Evolutionary conservation across 768 basidiomycete species (phyloP), one percentile per base, ranked within the genome.

Genomic region (Leccinum sublutescens): DNA sequence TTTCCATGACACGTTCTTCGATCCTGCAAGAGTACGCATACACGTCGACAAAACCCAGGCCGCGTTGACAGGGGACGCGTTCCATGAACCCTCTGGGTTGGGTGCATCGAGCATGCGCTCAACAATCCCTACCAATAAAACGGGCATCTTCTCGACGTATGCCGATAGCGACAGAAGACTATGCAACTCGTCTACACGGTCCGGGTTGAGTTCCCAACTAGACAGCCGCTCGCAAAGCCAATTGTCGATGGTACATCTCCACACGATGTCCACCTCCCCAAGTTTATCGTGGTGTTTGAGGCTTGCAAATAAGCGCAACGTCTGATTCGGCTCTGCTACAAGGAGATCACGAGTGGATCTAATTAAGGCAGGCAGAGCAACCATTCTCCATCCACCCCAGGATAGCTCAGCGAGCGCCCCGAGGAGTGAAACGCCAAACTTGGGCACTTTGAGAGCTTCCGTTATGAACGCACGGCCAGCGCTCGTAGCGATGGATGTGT

Each of bases 321-420:
- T 72, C 47, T 67, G 61, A 40, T 66, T 66, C 4, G 81, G 77
- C n/a, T 83, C 76, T 6, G 64, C 59, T 27, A 82, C 75, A 14
- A 85, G 65, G 21, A 86, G 66, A 50, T 76, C 77, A 4, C 77
- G 72, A 2, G 81, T 82, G 31, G 76, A 74, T 63, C 82, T 83
- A 14, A 85, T 64, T n/a, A 91, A 66, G 12, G 79, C 71, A 2
- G 89, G 87, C 2, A 87, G 68, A 14, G 82, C 88, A 10, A 91
- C 70, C 33, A 84, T 75, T 68, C 85, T 89, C 89, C 89, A 93
- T 2, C 89, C 91, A 19, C 84, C 83, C 88, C 90, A 93, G 0
- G 78, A 78, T 5, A 86, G 72, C 51, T 87, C 85, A 2, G 85
- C 79, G 7, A 93, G 79, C 5, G 81, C 75, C 0, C 86, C 85